A percentile compares a stretch with the other conserved stretches of the same genome.
phyloP scores from a whole-genome alignment of 2,329 filamentous ascomycete species.

The Scytalidium lignicola region DNA sequence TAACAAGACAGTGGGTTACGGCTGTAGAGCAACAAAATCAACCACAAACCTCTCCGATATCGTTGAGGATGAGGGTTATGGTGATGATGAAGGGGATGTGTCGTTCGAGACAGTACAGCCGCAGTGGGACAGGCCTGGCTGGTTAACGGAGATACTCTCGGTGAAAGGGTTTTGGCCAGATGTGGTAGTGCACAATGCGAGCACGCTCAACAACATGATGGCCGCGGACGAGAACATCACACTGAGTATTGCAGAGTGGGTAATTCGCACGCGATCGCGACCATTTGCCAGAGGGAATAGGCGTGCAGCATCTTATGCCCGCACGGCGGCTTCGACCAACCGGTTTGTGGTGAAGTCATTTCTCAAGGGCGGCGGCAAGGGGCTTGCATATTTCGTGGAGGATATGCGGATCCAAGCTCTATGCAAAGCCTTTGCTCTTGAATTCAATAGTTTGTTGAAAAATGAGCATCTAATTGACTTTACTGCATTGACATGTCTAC shows the following conservation, averaged over 20 bases:
- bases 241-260: slow-evolving; percentile 29
- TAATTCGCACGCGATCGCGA: slow-evolving; percentile 24
- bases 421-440: slow-evolving; percentile 35
- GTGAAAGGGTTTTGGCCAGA: slow-evolving; percentile 29
- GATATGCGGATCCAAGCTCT: slow-evolving; percentile 35
- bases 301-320: slow-evolving; percentile 32
- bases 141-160: slow-evolving; percentile 25
- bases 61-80: slow-evolving; percentile 9
- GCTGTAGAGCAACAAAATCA: no score
- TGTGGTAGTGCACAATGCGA: slow-evolving; percentile 18
- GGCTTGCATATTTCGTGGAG: slow-evolving; percentile 28
- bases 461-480: slow-evolving; percentile 28
- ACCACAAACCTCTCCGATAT: no score
- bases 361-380: slow-evolving; percentile 17
- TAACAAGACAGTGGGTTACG: no score
- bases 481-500: slow-evolving; percentile 29
- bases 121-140: slow-evolving; percentile 21
- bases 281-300: slow-evolving; percentile 31
- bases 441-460: slow-evolving; percentile 31
- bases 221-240: slow-evolving; percentile 30
- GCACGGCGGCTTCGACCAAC: slow-evolving; percentile 21
- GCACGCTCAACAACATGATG: slow-evolving; percentile 33
- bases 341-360: slow-evolving; percentile 33
- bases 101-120: slow-evolving; percentile 19
- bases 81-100: slow-evolving; percentile 2